Conservation (phyloP, 495 filamentous ascomycete genomes). For the Xylaria intraflava region DNA sequence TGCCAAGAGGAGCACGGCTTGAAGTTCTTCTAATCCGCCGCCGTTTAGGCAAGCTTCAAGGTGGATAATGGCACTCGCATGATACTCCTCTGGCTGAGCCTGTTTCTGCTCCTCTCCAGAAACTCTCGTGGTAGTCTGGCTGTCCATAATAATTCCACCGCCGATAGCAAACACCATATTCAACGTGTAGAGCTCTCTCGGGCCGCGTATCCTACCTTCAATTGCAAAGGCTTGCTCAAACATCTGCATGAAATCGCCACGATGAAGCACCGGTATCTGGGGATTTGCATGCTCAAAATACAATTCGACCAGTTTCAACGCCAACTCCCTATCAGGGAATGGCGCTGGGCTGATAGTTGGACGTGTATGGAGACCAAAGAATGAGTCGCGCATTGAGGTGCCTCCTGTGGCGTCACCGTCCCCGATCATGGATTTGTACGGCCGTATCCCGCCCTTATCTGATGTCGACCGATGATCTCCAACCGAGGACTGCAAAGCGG, state of each 20-base stretch:
- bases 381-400: slow-evolving; percentile 84
- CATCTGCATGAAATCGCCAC: slow-evolving; percentile 76
- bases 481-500: slow-evolving; percentile 84
- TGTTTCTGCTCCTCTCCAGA: slow-evolving; percentile 46
- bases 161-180: slow-evolving; percentile 99
- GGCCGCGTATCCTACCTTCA: slow-evolving; percentile 61
- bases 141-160: slow-evolving; percentile 82
- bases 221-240: slow-evolving; percentile 70
- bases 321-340: slow-evolving; percentile 73
- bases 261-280: slow-evolving; percentile 87
- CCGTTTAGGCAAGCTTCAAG: slow-evolving; percentile 81
- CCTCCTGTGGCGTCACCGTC: slow-evolving; percentile 37
- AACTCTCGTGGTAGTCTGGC: slow-evolving; percentile 20
- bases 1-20: slow-evolving; percentile 82
- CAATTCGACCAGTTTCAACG: slow-evolving; percentile 62
- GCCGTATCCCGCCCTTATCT: slow-evolving; percentile 43
- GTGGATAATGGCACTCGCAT: slow-evolving; percentile 87
- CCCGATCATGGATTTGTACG: slow-evolving; percentile 30
- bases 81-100: slow-evolving; percentile 88
- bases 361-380: slow-evolving; percentile 88
- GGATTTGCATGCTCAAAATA: slow-evolving; percentile 97
- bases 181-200: slow-evolving; percentile 81
- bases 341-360: slow-evolving; percentile 78
- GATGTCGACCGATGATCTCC: slow-evolving; percentile 56
- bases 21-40: slow-evolving; percentile 82